Evolutionary conservation across 495 filamentous ascomycete genomes (phyloP), one percentile per base, ranked within the genome.

Genomic region (Penicillium parvum): DNA sequence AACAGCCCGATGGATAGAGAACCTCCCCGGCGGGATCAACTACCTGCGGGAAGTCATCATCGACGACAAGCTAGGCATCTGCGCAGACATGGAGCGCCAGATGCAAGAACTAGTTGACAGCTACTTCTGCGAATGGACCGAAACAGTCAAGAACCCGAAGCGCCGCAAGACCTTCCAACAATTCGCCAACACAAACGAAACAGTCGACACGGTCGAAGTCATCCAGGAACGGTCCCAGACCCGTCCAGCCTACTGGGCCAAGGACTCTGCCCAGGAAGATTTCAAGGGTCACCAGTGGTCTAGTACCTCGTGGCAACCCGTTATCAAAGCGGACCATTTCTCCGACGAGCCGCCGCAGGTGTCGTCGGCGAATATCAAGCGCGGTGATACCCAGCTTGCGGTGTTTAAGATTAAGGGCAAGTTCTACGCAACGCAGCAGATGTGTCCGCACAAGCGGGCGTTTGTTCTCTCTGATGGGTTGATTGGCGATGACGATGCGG

Each of bases 51-150:
- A 86, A 47, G 90, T 97, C 1, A 77, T 97, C 20, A 71, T 97
- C 11, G 80, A 94, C 18, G 91, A 97, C 70, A 86, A 84, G 44
- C 80, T 97, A 1, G 91, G 90, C 11, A 94, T 97, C 44, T 83
- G 79, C 57, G 85, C 81, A 2, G 83, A 88, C 10, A 83, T 97
- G 41, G 91, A 97, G 59, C 71, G 79, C 25, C 89, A 96, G 54
- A 97, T 97, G 91, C 74, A 86, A 42, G 80, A 87, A 27, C 75
- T 97, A 0, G 88, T 97, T 7, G 83, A 81, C 44, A 82, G 78
- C n/a, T 97, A 82, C 64, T 95, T 91, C 71, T 92, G 90, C 70
- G 91, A 97, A 58, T 97, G 91, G 91, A 89, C 86, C 11, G 88
- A 91, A 55, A 87, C 85, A 1, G 73, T 96, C 61, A 77, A 77